Conservation (phyloP, 805 yeast species). For the Limtongozyma cylindracea region DNA sequence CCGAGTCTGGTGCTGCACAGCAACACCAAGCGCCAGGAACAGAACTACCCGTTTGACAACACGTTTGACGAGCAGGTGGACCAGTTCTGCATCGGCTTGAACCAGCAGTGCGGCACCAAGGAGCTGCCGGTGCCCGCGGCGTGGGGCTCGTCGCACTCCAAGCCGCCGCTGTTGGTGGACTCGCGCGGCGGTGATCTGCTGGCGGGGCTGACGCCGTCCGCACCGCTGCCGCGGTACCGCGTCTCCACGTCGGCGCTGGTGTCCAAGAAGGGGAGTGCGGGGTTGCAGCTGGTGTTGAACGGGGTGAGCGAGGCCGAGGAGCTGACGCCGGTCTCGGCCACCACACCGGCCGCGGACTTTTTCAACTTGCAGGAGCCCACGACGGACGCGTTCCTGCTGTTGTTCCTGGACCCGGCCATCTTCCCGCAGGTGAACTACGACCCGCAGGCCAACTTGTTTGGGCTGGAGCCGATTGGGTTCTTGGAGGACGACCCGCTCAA, state of each 20-base stretch:
- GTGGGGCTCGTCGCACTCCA: slow-evolving; percentile 3
- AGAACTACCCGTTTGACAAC: slow-evolving; percentile 3
- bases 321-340: slow-evolving; percentile 1
- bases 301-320: slow-evolving; percentile 1
- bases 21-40: slow-evolving; percentile 1
- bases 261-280: too few species aligned
- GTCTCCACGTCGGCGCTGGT: too few species aligned
- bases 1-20: slow-evolving; percentile 9
- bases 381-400: slow-evolving; percentile 15
- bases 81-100: slow-evolving; percentile 53
- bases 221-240: too few species aligned
- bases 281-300: too few species aligned
- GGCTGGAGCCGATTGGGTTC: too few species aligned
- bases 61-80: slow-evolving; percentile 52
- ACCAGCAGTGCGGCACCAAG: slow-evolving; percentile 65
- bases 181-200: too few species aligned
- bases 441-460: slow-evolving; percentile 16
- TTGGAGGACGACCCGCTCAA: slow-evolving; percentile 26
- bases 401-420: slow-evolving; percentile 22
- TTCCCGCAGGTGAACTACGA: slow-evolving; percentile 13
- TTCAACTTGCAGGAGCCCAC: too few species aligned
- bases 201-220: too few species aligned
- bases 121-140: slow-evolving; percentile 37
- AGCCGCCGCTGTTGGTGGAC: slow-evolving; percentile 1
- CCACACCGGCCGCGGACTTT: too few species aligned